Percentiles rank a stretch among this genome's conserved stretches.
Evolutionary conservation across 176 grass and related monocot species (phyloP).

Genomic region (Ensete ventricosum): DNA sequence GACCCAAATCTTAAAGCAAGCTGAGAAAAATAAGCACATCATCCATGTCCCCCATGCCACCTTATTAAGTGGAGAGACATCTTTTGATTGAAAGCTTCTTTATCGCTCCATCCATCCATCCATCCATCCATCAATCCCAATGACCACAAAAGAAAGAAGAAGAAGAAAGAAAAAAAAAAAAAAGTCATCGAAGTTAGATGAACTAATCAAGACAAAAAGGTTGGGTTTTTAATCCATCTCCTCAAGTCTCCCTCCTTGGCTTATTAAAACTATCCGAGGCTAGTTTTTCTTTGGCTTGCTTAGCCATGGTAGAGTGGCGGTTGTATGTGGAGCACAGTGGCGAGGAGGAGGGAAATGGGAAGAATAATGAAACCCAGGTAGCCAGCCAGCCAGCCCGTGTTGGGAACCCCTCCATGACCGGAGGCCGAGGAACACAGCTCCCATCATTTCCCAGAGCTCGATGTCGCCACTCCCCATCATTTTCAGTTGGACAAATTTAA

Average conservation of each 20-base stretch:
- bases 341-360: no score
- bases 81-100: background rate
- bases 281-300: no score
- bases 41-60: background rate
- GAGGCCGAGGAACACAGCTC: slow-evolving; percentile 33
- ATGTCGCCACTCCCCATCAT: slow-evolving; percentile 38
- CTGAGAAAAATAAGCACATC: background rate
- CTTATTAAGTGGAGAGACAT: background rate
- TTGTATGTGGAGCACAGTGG: no score
- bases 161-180: background rate
- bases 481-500: slow-evolving; percentile 44
- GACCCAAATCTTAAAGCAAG: background rate
- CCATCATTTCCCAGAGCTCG: slow-evolving; percentile 32
- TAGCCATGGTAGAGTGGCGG: no score
- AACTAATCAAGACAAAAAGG: no score
- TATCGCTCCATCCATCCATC: background rate
- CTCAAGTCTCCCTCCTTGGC: no score
- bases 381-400: background rate
- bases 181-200: no score
- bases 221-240: no score
- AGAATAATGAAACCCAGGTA: background rate
- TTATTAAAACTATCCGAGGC: no score
- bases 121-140: background rate
- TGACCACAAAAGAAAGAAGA: background rate
- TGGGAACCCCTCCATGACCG: slow-evolving; percentile 17